These are phyloP conservation scores for Globisporangium cystogenes DNA, from an alignment of 352 stramenopile species.

Conservation along the genomic window DNA sequence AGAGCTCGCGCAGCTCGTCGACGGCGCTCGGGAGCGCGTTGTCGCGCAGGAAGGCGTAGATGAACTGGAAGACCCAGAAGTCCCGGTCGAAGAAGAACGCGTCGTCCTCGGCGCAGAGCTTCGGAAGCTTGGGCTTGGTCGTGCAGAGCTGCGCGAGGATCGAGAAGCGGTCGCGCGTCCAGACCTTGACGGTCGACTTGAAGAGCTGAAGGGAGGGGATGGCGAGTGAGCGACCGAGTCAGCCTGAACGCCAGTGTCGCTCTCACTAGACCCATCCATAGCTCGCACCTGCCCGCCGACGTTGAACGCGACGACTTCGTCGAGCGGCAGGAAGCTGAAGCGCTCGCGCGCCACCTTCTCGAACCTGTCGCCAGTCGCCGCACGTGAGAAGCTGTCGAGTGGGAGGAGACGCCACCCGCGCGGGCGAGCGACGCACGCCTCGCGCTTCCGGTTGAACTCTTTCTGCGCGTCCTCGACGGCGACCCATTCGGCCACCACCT, in stretches of 20 bases:
- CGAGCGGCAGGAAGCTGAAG: constrained; percentile 45
- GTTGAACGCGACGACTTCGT: constrained; percentile 64
- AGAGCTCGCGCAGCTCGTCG: constrained; percentile 64
- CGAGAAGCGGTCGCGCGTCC: constrained; percentile 72
- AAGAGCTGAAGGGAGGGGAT: no score
- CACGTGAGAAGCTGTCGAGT: background rate
- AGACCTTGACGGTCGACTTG: constrained; percentile 66
- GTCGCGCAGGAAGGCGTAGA: constrained; percentile 60
- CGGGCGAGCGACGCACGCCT: constrained; percentile 26
- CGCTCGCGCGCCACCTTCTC: constrained; percentile 44
- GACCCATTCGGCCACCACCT: constrained; percentile 67
- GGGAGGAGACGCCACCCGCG: no score
- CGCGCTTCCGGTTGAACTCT: constrained; percentile 54
- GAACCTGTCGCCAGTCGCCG: constrained; percentile 36
- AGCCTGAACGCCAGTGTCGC: background rate
- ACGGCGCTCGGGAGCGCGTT: constrained; percentile 49
- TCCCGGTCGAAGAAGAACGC: constrained; percentile 74
- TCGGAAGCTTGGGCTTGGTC: constrained; percentile 42
- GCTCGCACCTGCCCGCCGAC: constrained; percentile 43
- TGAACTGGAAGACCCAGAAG: constrained; percentile 70
- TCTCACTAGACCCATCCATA: background rate
- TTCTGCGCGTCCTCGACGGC: constrained; percentile 56
- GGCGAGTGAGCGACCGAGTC: background rate
- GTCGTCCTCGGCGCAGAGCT: constrained; percentile 42
- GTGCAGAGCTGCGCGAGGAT: constrained; percentile 80